phyloP scores from a whole-genome alignment of 306 rosid genomes.

The Vigna trinervia region DNA sequence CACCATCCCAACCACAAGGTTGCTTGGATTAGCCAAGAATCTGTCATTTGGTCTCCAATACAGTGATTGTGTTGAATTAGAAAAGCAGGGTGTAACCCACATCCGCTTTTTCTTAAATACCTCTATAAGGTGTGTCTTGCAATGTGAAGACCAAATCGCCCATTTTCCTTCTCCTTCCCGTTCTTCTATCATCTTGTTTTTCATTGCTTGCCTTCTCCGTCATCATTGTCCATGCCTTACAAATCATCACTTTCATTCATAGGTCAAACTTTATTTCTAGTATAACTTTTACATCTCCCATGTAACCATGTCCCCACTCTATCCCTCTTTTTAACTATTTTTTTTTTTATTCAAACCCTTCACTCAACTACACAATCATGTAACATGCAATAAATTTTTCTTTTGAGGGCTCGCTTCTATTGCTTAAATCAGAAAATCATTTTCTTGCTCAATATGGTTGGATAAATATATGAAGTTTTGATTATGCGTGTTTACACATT shows the following conservation, averaged over 20 bases:
- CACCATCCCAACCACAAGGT: conserved; percentile 64
- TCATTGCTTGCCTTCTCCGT: conserved; percentile 43
- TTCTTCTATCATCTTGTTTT: conserved; percentile 42
- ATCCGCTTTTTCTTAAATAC: conserved; percentile 49
- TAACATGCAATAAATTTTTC: not conserved
- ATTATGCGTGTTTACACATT: too few species aligned
- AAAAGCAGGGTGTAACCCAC: conserved; percentile 48
- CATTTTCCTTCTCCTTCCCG: conserved; percentile 31
- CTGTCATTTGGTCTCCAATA: conserved; percentile 60
- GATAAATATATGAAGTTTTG: too few species aligned
- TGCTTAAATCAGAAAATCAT: too few species aligned
- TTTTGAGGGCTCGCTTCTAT: too few species aligned
- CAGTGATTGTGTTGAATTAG: conserved; percentile 43
- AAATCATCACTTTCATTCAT: conserved; percentile 29
- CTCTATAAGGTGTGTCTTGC: conserved; percentile 40
- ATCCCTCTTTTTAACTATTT: too few species aligned
- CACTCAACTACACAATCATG: not conserved
- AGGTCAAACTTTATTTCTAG: conserved; percentile 50
- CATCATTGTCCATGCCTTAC: conserved; percentile 42
- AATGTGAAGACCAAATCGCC: conserved; percentile 49
- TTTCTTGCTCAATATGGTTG: too few species aligned
- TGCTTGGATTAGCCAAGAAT: conserved; percentile 54
- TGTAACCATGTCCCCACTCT: conserved; percentile 39
- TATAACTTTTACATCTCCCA: conserved; percentile 47
- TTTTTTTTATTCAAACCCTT: too few species aligned